phyloP scores from a whole-genome alignment of 345 rosid genomes.

The Eucalyptus pumila region DNA sequence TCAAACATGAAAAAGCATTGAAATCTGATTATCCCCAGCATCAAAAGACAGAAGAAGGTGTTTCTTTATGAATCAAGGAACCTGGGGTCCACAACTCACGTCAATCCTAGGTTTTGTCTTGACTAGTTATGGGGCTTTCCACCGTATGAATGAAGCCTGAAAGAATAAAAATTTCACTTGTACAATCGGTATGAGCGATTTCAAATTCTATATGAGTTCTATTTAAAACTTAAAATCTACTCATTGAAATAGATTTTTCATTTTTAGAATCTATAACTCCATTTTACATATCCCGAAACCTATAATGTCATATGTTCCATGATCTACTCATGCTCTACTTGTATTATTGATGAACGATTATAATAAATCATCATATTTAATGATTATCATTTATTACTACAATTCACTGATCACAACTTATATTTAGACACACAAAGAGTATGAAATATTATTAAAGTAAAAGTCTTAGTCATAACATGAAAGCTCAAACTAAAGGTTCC shows the following conservation, averaged over 20 bases:
- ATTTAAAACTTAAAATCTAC: no score
- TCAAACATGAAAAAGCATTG: background rate
- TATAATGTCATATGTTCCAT: accelerated
- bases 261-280: accelerated
- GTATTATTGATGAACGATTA: no score
- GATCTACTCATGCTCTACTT: accelerated
- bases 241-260: accelerated
- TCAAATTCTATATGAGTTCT: no score
- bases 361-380: no score
- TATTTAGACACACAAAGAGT: accelerated
- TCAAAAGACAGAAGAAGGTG: background rate
- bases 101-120: background rate
- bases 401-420: accelerated
- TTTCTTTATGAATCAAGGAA: background rate
- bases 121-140: background rate
- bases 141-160: background rate
- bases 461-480: accelerated
- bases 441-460: accelerated
- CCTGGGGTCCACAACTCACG: background rate
- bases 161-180: background rate
- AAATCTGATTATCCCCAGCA: background rate
- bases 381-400: accelerated
- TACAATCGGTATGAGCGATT: accelerated
- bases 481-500: accelerated
- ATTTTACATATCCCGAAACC: accelerated